These are phyloP conservation scores for Nissolia schottii DNA, from an alignment of 306 rosid species.

Conservation along the genomic window DNA sequence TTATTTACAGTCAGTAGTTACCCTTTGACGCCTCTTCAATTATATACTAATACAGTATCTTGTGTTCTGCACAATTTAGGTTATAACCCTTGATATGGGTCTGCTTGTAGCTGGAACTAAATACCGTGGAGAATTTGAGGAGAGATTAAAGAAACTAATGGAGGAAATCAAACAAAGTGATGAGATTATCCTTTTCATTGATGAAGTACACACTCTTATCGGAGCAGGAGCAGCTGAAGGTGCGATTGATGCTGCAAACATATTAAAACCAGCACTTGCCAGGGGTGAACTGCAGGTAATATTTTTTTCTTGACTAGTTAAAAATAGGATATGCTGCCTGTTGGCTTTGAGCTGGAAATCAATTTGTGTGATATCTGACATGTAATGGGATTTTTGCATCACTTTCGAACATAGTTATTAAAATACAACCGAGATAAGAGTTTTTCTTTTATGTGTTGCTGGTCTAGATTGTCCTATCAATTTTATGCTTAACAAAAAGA, in stretches of 20 bases:
- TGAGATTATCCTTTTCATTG: slow-evolving; percentile 86
- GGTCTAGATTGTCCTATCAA: neutral
- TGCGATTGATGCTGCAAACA: slow-evolving; percentile 95
- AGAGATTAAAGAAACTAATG: slow-evolving; percentile 89
- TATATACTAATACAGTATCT: neutral
- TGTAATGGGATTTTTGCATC: neutral
- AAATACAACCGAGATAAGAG: neutral
- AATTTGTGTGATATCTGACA: neutral
- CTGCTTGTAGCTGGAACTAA: slow-evolving; percentile 97
- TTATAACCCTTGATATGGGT: slow-evolving; percentile 95
- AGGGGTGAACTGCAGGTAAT: slow-evolving; percentile 97
- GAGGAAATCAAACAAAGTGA: slow-evolving; percentile 98
- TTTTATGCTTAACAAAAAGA: neutral
- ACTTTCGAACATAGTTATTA: neutral
- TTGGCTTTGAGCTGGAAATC: neutral
- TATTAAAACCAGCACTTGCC: slow-evolving; percentile 93
- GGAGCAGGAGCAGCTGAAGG: slow-evolving; percentile 99
- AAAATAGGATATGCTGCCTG: neutral
- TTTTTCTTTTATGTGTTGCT: neutral
- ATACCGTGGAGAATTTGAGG: slow-evolving; percentile 99
- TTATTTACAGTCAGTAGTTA: neutral
- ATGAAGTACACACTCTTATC: slow-evolving; percentile 91
- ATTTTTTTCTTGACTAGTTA: neutral
- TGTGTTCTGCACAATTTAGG: slow-evolving; percentile 47
- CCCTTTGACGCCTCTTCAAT: neutral